These are phyloP conservation scores for Stemphylium beticola DNA, from an alignment of 2,329 filamentous ascomycete species.

Conservation along the genomic window DNA sequence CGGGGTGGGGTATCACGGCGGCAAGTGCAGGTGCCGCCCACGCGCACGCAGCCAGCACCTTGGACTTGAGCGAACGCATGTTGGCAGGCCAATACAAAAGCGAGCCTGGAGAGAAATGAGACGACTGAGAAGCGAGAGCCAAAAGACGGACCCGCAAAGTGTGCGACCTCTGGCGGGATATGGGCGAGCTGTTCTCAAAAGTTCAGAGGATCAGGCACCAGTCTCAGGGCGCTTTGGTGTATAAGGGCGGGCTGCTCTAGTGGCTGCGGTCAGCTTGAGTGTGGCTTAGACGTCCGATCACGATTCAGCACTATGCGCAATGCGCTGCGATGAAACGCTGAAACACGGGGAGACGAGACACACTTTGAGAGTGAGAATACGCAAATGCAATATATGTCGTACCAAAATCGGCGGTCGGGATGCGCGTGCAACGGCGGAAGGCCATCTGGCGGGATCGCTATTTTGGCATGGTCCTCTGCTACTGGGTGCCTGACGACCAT, in stretches of 20 bases:
- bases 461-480: not conserved
- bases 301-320: conserved; percentile 26
- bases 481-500: too few relatives aligned
- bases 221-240: conserved; percentile 21
- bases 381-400: not conserved
- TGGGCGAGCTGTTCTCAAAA: conserved; percentile 27
- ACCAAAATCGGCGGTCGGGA: not conserved
- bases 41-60: conserved; percentile 38
- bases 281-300: conserved; percentile 39
- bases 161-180: conserved; percentile 24
- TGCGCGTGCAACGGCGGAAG: not conserved
- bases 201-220: conserved; percentile 41
- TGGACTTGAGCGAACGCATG: conserved; percentile 44
- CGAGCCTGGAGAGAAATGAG: conserved; percentile 3
- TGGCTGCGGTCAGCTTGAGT: conserved; percentile 27
- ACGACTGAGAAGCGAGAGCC: conserved; percentile 4
- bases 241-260: conserved; percentile 17
- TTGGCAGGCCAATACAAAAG: conserved; percentile 15
- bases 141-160: conserved; percentile 21
- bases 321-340: conserved; percentile 24
- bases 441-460: conserved; percentile 20
- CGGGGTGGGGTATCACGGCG: conserved; percentile 33
- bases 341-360: not conserved
- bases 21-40: conserved; percentile 38
- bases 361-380: not conserved